Evolutionary conservation across 2,329 filamentous ascomycete genomes (phyloP).

Genomic region (Penicillium brevicompactum): DNA sequence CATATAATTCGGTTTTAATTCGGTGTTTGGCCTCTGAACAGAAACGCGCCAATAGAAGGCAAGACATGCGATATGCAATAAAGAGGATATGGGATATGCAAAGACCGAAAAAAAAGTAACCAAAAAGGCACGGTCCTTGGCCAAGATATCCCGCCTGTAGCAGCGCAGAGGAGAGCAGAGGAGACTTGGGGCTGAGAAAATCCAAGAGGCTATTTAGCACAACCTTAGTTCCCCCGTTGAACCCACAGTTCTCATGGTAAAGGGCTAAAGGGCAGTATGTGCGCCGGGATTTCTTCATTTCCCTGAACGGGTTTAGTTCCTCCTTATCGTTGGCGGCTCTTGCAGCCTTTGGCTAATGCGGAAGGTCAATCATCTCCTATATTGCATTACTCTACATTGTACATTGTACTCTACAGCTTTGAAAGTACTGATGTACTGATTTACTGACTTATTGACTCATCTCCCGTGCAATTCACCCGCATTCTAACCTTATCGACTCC

Average conservation of each 20-base stretch:
- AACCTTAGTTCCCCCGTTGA: neutral
- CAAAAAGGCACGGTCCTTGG: too few relatives aligned
- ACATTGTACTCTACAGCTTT: neutral
- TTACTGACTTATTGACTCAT: too few relatives aligned
- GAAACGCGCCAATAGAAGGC: too few relatives aligned
- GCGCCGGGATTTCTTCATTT: neutral
- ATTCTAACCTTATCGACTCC: slow-evolving; percentile 5
- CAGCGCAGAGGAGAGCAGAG: too few relatives aligned
- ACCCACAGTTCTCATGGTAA: neutral
- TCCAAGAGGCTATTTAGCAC: neutral
- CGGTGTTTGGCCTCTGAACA: too few relatives aligned
- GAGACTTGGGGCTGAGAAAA: neutral
- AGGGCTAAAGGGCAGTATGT: neutral
- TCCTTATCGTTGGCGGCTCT: neutral
- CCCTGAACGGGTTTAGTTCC: neutral
- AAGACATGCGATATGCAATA: too few relatives aligned
- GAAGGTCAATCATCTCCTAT: neutral
- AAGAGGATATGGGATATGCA: too few relatives aligned
- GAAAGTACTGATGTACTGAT: too few relatives aligned
- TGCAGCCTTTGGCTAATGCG: neutral
- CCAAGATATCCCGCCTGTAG: too few relatives aligned
- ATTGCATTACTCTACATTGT: neutral
- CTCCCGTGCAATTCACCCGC: neutral
- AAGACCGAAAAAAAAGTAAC: too few relatives aligned
- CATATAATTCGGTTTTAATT: too few relatives aligned